Evolutionary conservation across 495 filamentous ascomycete species (phyloP), one percentile per base, ranked within the genome.

Genomic region (Podospora anserina): DNA sequence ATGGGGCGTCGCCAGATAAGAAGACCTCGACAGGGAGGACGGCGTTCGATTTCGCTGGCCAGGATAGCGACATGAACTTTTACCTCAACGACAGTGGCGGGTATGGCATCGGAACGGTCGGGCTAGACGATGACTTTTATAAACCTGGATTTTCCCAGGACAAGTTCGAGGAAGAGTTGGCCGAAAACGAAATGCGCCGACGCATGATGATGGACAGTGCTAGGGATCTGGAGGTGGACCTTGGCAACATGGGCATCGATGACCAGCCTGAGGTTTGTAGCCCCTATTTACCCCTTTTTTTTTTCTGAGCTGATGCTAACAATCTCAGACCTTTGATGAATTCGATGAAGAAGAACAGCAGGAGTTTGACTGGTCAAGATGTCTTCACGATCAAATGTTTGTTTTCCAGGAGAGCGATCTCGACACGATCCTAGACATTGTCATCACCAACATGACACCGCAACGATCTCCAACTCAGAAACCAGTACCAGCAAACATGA

Each of bases 181-280:
- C 94, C 5, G 95, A 99, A 78, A 98, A 92, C 70, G 95, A 98
- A 78, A 87, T 97, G 86, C 91, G 93, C 72, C 85, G 94, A 66
- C 89, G 95, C 20, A 97, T 99, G 94, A 98, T 98, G 95, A 97
- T 98, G 90, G 96, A 99, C 78, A 99, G 95, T 76, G 94, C 96
- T 13, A 90, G 96, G 66, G 97, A 99, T 76, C 83, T 99, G 34
- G 95, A 99, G 78, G 95, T 99, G 32, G 95, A 99, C 75, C 78
- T 99, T 59, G 95, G 95, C 4, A 98, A 95, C 76, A 85, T 99
- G 66, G 96, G 96, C 49, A 87, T 99, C 70, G 95, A 99, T 74
- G 95, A 99, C 78, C 91, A 94, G 72, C 91, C 94, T 34, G 95
- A 98, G 84, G 93, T 92, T 79, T 78, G 87, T 78, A 66, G 23